Evolutionary conservation across 352 stramenopile genomes (phyloP).

Genomic region (Pythium brachiatum): DNA sequence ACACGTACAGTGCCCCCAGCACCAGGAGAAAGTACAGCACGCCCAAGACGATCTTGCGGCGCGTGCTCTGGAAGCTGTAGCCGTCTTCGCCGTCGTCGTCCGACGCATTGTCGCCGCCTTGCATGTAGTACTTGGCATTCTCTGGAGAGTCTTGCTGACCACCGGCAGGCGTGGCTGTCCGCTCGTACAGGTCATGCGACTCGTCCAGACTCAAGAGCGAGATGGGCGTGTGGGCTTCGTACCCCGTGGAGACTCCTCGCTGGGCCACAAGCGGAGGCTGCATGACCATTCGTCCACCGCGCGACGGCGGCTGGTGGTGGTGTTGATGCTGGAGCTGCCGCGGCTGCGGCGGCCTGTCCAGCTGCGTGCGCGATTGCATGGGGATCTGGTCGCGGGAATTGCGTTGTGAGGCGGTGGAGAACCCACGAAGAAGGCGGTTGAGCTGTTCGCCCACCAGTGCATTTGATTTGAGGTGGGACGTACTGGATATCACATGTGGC

Average conservation of each 20-base stretch:
- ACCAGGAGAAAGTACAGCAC: conserved; percentile 21
- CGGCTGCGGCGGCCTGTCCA: background rate
- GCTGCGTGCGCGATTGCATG: background rate
- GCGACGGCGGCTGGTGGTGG: too few relatives aligned
- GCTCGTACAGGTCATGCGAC: conserved; percentile 11
- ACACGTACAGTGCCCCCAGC: conserved; percentile 43
- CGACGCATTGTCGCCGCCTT: conserved; percentile 2
- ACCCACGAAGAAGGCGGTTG: background rate
- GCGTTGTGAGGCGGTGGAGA: background rate
- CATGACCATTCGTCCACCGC: conserved; percentile 15
- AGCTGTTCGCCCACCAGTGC: too few relatives aligned
- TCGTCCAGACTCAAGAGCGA: conserved; percentile 16
- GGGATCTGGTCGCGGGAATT: conserved; percentile 10
- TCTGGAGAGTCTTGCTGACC: conserved; percentile 4
- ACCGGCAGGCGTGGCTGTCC: background rate
- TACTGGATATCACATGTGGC: background rate
- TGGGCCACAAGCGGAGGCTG: conserved; percentile 15
- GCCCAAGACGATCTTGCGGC: conserved; percentile 14
- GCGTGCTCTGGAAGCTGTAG: conserved; percentile 19
- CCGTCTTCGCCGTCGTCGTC: conserved; percentile 13
- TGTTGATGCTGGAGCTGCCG: background rate
- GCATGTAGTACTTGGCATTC: conserved; percentile 22
- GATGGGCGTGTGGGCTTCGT: conserved; percentile 9
- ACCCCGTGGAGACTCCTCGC: background rate
- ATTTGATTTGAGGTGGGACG: too few relatives aligned